A percentile compares a stretch with the other conserved stretches of the same genome.
Conservation (phyloP, 306 rosid species). For the Medicago ruthenica region DNA sequence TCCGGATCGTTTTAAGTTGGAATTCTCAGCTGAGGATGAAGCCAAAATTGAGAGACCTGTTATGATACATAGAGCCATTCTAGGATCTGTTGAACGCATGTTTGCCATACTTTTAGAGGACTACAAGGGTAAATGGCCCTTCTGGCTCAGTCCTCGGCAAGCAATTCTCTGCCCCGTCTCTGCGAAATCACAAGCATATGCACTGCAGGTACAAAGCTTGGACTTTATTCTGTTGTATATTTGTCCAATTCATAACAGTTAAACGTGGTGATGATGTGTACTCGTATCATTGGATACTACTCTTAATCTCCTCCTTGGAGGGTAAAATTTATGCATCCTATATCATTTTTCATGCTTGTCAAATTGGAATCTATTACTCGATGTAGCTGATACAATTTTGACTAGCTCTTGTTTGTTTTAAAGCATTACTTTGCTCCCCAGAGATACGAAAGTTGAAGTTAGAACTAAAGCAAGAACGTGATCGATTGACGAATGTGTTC, state of each 20-base stretch:
- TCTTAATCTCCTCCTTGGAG: too few species aligned
- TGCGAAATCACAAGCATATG: constrained; percentile 81
- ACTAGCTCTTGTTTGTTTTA: too few species aligned
- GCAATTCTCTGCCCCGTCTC: constrained; percentile 94
- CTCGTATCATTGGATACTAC: too few species aligned
- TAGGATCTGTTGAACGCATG: constrained; percentile 95
- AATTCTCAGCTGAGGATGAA: constrained; percentile 94
- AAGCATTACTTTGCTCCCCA: too few species aligned
- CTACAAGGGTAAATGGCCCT: constrained; percentile 99
- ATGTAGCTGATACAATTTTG: too few species aligned
- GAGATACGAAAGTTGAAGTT: too few species aligned
- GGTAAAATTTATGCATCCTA: too few species aligned
- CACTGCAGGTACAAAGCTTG: constrained; percentile 58
- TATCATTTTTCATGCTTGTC: too few species aligned
- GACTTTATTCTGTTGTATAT: constrained; percentile 18
- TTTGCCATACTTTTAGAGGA: constrained; percentile 89
- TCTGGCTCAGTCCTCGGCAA: constrained; percentile 99
- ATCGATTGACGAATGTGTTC: too few species aligned
- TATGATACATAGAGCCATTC: constrained; percentile 94
- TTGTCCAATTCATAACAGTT: constrained; percentile 41
- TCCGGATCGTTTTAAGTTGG: constrained; percentile 85
- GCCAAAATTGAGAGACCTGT: constrained; percentile 90
- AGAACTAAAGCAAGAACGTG: too few species aligned
- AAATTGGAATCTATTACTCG: too few species aligned
- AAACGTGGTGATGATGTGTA: constrained; percentile 58